Evolutionary conservation across 441 rosid genomes (phyloP), one percentile per base, ranked within the genome.

Genomic region (Bruguiera hainesii): DNA sequence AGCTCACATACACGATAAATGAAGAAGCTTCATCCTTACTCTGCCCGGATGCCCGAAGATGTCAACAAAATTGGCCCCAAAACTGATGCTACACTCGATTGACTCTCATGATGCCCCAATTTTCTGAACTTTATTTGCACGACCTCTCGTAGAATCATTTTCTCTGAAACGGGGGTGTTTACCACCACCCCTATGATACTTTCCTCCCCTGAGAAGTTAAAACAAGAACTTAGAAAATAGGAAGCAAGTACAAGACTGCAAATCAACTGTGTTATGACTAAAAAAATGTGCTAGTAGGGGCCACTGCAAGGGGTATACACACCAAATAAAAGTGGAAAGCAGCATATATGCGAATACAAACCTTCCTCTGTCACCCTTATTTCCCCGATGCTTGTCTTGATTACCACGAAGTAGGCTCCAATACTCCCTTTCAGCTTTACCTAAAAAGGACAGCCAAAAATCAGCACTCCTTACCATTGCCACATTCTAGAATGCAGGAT

Each of bases 391-490:
- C 61, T 73, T 68, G 10, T 83, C 93, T 79, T 83, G 82, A 79
- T 64, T 77, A 53, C 83, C 85, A 1, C 88, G 82, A 8, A 87
- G 79, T 37, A 71, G 82, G 66, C 73, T 71, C 97, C 97, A 91
- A 64, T 91, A 91, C 59, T 87, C 97, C 73, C 66, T 82, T 72
- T 91, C 97, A 10, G 85, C 85, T 48, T 87, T 87, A 53, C 97
- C 97, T 91, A 71, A 70, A 49, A 37, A 23, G 35, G 59, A 3
- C 72, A 31, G 30, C 46, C 42, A 60, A 56, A 18, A 49, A 72
- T 42, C 64, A 68, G 33, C 30, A 46, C 48, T 8, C 15, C 46
- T 51, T 37, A n/a, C 60, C 33, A 58, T 60, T 74, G 59, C 55
- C 16, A 23, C 69, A 39, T 59, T 30, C 51, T 6, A 29, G 19